Conservation (phyloP, 208 protist species). For the Blastocrithidia nonstop region DNA sequence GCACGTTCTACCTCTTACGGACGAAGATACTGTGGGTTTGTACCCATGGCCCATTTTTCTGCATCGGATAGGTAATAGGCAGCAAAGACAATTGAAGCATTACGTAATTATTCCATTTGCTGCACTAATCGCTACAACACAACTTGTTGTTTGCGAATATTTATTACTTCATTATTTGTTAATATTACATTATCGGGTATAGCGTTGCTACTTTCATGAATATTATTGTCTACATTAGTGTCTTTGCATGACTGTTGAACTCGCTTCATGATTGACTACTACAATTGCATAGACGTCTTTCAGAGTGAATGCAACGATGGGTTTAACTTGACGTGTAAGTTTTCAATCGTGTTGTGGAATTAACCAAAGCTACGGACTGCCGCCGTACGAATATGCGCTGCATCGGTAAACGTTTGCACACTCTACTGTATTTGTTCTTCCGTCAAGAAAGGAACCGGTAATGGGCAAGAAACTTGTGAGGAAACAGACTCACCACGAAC, state of each 20-base stretch:
- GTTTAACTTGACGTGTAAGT: too few species aligned
- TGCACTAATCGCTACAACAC: constrained; percentile 22
- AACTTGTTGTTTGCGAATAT: constrained; percentile 37
- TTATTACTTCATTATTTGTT: constrained; percentile 10
- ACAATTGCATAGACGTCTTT: too few species aligned
- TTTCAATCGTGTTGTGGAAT: constrained; percentile 76
- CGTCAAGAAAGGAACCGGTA: constrained; percentile 17
- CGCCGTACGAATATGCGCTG: constrained; percentile 40
- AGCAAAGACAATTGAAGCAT: constrained; percentile 56
- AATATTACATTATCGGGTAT: constrained; percentile 9
- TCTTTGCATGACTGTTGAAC: constrained; percentile 30
- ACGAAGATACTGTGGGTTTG: constrained; percentile 44
- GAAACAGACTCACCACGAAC: too few species aligned
- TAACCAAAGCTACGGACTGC: constrained; percentile 55
- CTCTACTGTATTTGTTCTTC: constrained; percentile 50
- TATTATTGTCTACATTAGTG: constrained; percentile 51
- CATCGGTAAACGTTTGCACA: constrained; percentile 67
- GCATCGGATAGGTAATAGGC: constrained; percentile 53
- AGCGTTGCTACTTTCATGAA: constrained; percentile 41
- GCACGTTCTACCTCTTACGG: constrained; percentile 24
- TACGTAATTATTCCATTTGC: constrained; percentile 28
- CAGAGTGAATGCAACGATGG: too few species aligned
- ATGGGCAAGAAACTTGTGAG: too few species aligned
- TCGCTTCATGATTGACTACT: too few species aligned
- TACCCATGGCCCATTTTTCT: constrained; percentile 65